Conservation (phyloP, 768 basidiomycete species). For the Polyporus arcularius region DNA sequence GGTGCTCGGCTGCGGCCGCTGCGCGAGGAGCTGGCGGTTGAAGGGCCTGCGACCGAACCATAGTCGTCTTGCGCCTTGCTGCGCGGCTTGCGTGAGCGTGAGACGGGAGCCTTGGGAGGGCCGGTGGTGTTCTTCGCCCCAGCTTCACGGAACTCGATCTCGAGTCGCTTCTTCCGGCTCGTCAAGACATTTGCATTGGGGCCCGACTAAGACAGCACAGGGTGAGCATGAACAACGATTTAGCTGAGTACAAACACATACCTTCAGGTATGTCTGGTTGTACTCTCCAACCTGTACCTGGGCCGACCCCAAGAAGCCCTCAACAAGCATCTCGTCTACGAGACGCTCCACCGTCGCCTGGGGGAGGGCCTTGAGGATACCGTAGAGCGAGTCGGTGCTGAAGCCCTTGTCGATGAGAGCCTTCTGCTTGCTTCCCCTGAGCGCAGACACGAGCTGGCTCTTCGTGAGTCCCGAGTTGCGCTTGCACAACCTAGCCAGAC, state of each 20-base stretch:
- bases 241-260: not conserved
- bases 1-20: not conserved
- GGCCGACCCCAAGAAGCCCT: not conserved
- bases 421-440: constrained; percentile 60
- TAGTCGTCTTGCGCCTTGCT: not conserved
- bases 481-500: not conserved
- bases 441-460: constrained; percentile 58
- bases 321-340: constrained; percentile 16
- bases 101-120: not conserved
- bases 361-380: constrained; percentile 50
- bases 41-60: not conserved
- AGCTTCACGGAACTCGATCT: constrained; percentile 3
- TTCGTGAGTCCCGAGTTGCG: constrained; percentile 47
- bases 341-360: constrained; percentile 56
- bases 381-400: constrained; percentile 51
- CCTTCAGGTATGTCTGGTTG: constrained; percentile 6
- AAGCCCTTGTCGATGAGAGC: constrained; percentile 49
- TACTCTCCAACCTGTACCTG: not conserved
- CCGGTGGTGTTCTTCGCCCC: not conserved
- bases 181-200: not conserved
- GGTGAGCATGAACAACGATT: not conserved
- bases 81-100: not conserved
- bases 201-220: not conserved
- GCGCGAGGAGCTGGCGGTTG: not conserved
- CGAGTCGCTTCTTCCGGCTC: constrained; percentile 1